phyloP scores from a whole-genome alignment of 2,329 filamentous ascomycete genomes.

The Aulographum hederae region DNA sequence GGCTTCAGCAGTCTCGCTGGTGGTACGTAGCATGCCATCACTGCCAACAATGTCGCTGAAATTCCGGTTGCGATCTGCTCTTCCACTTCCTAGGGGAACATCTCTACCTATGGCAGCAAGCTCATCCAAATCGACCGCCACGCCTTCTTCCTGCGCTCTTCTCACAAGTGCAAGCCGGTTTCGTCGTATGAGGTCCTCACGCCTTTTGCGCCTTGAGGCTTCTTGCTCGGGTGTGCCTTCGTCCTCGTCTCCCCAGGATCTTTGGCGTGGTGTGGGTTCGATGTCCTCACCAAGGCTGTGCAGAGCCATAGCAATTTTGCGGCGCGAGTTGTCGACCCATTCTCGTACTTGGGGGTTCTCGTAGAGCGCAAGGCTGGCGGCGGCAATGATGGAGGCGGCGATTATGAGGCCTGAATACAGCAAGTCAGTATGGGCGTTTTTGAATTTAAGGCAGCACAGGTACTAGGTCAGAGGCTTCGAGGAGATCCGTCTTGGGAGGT shows the following conservation, averaged over 20 bases:
- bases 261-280: conserved; percentile 19
- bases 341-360: conserved; percentile 43
- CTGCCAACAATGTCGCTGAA: conserved; percentile 22
- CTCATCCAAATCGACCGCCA: conserved; percentile 22
- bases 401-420: conserved; percentile 27
- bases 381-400: conserved; percentile 40
- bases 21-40: conserved; percentile 18
- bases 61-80: conserved; percentile 10
- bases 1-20: conserved; percentile 7
- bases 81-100: conserved; percentile 1
- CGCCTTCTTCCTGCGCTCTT: conserved; percentile 18
- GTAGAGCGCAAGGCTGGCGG: conserved; percentile 43
- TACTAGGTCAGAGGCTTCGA: neutral
- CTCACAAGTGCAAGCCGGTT: conserved; percentile 18
- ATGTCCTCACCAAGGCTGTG: conserved; percentile 42
- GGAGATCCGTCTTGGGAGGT: too few relatives aligned
- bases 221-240: conserved; percentile 10
- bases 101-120: conserved; percentile 14
- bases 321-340: conserved; percentile 43
- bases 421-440: neutral
- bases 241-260: conserved; percentile 11
- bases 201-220: conserved; percentile 9
- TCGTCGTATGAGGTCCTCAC: conserved; percentile 15
- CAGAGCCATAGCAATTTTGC: conserved; percentile 40
- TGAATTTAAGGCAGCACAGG: neutral